A percentile compares a stretch with the other conserved stretches of the same genome.
phyloP scores from a whole-genome alignment of 805 yeast species.

The Ogataea neopini region DNA sequence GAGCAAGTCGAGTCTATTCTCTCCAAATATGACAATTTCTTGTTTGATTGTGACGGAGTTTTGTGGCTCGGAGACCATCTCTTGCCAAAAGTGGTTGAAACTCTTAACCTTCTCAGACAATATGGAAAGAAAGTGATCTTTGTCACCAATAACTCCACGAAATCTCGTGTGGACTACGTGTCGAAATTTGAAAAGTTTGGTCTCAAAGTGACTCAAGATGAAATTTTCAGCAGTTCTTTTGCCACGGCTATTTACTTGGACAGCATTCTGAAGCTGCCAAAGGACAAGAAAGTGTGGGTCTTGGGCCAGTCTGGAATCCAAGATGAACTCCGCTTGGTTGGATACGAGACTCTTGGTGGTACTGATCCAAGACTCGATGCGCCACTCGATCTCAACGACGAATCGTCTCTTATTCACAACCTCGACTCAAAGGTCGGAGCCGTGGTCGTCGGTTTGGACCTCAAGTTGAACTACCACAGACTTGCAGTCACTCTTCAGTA shows the following conservation, averaged over 20 bases:
- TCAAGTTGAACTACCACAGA: conserved; percentile 76
- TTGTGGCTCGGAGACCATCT: conserved; percentile 87
- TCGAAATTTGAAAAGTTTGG: conserved; percentile 69
- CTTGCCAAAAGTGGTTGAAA: conserved; percentile 77
- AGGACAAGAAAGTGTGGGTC: conserved; percentile 80
- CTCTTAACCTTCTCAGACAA: conserved; percentile 58
- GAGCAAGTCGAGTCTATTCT: conserved; percentile 56
- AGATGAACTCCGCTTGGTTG: conserved; percentile 72
- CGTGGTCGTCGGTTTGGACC: conserved; percentile 86
- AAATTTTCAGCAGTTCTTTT: conserved; percentile 88
- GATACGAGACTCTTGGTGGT: conserved; percentile 82
- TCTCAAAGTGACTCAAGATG: conserved; percentile 50
- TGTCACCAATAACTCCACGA: conserved; percentile 95
- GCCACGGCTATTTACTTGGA: conserved; percentile 87
- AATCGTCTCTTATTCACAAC: conserved; percentile 54
- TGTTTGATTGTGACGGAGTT: conserved; percentile 98
- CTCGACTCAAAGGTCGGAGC: conserved; percentile 78
- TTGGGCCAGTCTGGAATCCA: conserved; percentile 87
- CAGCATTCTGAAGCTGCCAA: conserved; percentile 72
- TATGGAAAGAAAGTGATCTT: conserved; percentile 71
- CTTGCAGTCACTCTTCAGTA: conserved; percentile 82
- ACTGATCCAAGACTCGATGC: conserved; percentile 61
- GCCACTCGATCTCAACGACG: conserved; percentile 56
- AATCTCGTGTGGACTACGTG: conserved; percentile 77
- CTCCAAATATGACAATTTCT: conserved; percentile 73